Percentiles rank a stretch among this genome's conserved stretches.
These are phyloP conservation scores for Podila minutissima DNA, from an alignment of 192 early-diverging fungal genomes.

Conservation along the genomic window DNA sequence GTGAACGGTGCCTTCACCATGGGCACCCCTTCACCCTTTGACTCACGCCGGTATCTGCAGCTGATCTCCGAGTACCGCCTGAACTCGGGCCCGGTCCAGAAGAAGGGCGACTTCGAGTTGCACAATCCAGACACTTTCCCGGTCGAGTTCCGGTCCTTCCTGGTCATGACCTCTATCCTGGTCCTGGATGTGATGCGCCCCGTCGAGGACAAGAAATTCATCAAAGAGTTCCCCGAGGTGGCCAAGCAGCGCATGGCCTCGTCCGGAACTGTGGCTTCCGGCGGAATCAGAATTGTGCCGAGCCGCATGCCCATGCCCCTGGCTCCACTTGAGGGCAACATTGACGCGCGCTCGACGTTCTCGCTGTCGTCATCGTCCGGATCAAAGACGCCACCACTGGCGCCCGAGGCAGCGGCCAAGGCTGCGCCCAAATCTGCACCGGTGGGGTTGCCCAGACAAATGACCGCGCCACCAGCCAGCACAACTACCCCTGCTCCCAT, in stretches of 20 bases:
- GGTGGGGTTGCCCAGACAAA: neutral
- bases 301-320: too few relatives aligned
- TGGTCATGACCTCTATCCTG: slow-evolving; percentile 22
- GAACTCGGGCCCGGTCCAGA: slow-evolving; percentile 39
- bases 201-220: slow-evolving; percentile 29
- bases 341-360: neutral
- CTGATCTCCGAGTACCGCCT: slow-evolving; percentile 38
- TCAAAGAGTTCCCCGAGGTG: slow-evolving; percentile 20
- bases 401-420: neutral
- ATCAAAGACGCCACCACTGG: neutral
- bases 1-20: neutral
- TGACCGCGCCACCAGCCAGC: neutral
- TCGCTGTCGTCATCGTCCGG: neutral
- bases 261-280: neutral
- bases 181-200: slow-evolving; percentile 36
- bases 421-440: neutral
- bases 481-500: neutral
- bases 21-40: slow-evolving; percentile 30
- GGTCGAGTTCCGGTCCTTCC: slow-evolving; percentile 26
- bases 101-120: slow-evolving; percentile 39
- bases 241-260: neutral
- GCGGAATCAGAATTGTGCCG: slow-evolving; percentile 7
- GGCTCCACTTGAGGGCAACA: neutral
- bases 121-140: slow-evolving; percentile 47
- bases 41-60: slow-evolving; percentile 32